Conservation (phyloP, 1,284 basidiomycete genomes). For the Trametes polyzona region DNA sequence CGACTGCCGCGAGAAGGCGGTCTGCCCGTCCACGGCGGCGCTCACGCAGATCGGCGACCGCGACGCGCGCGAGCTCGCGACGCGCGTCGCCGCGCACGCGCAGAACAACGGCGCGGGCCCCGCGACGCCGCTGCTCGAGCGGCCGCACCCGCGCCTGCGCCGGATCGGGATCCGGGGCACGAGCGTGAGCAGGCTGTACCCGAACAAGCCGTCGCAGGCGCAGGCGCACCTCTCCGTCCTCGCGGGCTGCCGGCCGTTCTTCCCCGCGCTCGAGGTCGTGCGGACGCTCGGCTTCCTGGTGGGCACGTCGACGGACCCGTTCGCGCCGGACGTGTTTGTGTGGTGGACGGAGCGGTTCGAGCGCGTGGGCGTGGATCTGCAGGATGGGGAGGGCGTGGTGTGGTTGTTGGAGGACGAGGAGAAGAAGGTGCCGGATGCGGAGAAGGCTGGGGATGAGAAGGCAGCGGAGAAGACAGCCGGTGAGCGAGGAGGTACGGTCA, state of each 20-base stretch:
- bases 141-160: constrained; percentile 44
- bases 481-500: not conserved
- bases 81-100: not conserved
- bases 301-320: constrained; percentile 46
- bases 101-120: constrained; percentile 10
- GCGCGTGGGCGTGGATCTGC: constrained; percentile 49
- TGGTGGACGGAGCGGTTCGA: constrained; percentile 59
- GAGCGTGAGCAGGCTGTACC: constrained; percentile 46
- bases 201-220: constrained; percentile 40
- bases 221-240: constrained; percentile 49
- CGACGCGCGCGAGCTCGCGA: constrained; percentile 7
- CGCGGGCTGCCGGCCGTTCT: constrained; percentile 38
- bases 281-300: constrained; percentile 51
- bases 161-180: constrained; percentile 51
- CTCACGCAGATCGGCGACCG: constrained; percentile 11
- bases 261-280: constrained; percentile 50
- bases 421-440: constrained; percentile 3
- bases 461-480: not conserved
- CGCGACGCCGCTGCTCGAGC: constrained; percentile 35
- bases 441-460: too few relatives aligned
- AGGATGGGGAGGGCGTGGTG: constrained; percentile 57
- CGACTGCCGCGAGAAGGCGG: constrained; percentile 29
- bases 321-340: constrained; percentile 53
- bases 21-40: constrained; percentile 14
- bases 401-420: constrained; percentile 38